Evolutionary conservation across 2,329 filamentous ascomycete genomes (phyloP).

Genomic region (Pyrenophora seminiperda): DNA sequence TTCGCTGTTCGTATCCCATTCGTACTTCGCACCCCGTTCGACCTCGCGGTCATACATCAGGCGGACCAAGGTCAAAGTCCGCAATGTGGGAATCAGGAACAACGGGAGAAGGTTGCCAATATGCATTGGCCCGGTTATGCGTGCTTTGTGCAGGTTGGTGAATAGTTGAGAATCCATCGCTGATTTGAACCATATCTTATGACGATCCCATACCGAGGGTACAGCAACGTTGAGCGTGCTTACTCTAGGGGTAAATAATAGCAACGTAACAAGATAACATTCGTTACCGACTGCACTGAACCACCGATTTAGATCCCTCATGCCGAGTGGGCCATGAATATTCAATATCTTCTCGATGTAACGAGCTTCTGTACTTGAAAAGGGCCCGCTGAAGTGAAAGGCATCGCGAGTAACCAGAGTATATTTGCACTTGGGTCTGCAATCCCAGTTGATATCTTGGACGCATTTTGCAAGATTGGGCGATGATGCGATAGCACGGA

Average conservation of each 20-base stretch:
- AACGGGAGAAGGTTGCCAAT: slow-evolving; percentile 6
- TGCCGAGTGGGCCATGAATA: too few relatives aligned
- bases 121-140: neutral
- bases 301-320: neutral
- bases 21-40: neutral
- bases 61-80: slow-evolving; percentile 4
- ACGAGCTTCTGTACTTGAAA: neutral
- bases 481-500: slow-evolving; percentile 10
- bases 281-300: neutral
- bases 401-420: neutral
- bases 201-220: neutral
- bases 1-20: neutral
- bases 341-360: neutral
- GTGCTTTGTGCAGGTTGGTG: neutral
- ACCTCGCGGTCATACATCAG: neutral
- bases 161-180: neutral
- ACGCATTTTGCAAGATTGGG: neutral
- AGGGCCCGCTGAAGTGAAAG: neutral
- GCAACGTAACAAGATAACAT: neutral
- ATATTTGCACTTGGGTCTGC: neutral
- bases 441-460: slow-evolving; percentile 3
- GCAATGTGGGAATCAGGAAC: slow-evolving; percentile 4
- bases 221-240: neutral
- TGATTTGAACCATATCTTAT: slow-evolving; percentile 5
- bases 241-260: slow-evolving; percentile 5